Base-by-base conservation (phyloP, 1,284 basidiomycete species). In the Ganoderma meredithae region DNA sequence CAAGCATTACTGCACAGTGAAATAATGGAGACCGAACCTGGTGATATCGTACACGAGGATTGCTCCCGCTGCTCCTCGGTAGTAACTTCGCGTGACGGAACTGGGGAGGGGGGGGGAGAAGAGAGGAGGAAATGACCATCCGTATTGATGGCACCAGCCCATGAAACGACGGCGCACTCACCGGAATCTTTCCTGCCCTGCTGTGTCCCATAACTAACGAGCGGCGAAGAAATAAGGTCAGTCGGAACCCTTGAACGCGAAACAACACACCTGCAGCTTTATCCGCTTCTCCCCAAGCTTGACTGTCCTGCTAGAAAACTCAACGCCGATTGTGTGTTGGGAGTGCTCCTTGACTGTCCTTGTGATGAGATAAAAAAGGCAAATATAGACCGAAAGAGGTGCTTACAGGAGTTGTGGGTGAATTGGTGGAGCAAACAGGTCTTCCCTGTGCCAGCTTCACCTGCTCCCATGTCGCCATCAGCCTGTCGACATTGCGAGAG, bases 1-100 rank as follows among this genome's bases (percentile, higher is more conserved):
- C 43, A 59, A 69, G 13, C 58, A 41, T 17, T 25, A 17, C 27
- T 31, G 66, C 60, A 61, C 68, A 58, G 33, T 27, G 25, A 33
- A 36, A 36, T 9, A n/a, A 33, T 19, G 19, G 63, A 44, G 41
- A 22, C n/a, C 89, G 68, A 67, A 96, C 95, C 91, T 93, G 60
- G 97, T 98, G 76, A 99, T 97, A 81, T 98, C 97, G 81, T 98
- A 99, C 1, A 98, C 96, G 22, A 99, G 86, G 64, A 99, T 90
- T 43, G 93, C 95, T n/a, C 95, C 95, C 4, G 95, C 95, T 17
- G 97, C 95, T 25, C 96, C 96, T 64, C 97, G 90, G 80, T 99
- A 99, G 81, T 99, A 99, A 76, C 95, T 97, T 71, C 97, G 85
- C 13, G 97, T 99, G 17, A 99, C 97, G n/a, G 95, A 97, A 74